Evolutionary conservation across 2,329 filamentous ascomycete species (phyloP).

Genomic region (Bipolaris cookei): DNA sequence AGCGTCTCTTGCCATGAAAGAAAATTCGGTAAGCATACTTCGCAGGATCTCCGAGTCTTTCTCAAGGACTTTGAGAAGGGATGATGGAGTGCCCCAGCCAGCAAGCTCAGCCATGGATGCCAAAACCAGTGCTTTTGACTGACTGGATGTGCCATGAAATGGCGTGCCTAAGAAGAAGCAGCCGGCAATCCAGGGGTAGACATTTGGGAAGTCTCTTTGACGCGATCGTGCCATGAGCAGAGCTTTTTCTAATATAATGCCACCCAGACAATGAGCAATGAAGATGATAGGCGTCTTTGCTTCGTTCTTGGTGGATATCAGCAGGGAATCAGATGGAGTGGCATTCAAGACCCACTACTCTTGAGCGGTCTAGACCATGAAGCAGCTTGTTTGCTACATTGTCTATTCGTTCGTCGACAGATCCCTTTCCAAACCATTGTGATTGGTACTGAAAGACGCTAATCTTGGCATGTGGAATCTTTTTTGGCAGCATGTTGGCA

Average conservation of each 20-base stretch:
- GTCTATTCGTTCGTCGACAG: conserved; percentile 37
- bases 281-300: conserved; percentile 39
- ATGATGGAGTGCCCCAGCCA: conserved; percentile 22
- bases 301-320: conserved; percentile 19
- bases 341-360: conserved; percentile 19
- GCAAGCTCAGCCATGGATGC: conserved; percentile 27
- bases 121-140: conserved; percentile 27
- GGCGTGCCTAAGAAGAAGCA: conserved; percentile 33
- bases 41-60: conserved; percentile 25
- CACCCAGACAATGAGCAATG: conserved; percentile 38
- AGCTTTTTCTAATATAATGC: conserved; percentile 36
- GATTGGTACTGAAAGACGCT: conserved; percentile 38
- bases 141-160: conserved; percentile 25
- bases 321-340: neutral
- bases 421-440: conserved; percentile 40
- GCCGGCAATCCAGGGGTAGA: conserved; percentile 32
- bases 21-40: conserved; percentile 26
- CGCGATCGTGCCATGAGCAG: conserved; percentile 20
- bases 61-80: conserved; percentile 27
- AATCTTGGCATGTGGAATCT: conserved; percentile 38
- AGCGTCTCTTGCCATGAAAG: conserved; percentile 21
- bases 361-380: conserved; percentile 21
- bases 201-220: conserved; percentile 24
- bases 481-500: conserved; percentile 35
- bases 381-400: conserved; percentile 36